Percentiles rank a stretch among this genome's conserved stretches.
Conservation (phyloP, 2,329 filamentous ascomycete genomes). For the Pseudogymnoascus pannorum region DNA sequence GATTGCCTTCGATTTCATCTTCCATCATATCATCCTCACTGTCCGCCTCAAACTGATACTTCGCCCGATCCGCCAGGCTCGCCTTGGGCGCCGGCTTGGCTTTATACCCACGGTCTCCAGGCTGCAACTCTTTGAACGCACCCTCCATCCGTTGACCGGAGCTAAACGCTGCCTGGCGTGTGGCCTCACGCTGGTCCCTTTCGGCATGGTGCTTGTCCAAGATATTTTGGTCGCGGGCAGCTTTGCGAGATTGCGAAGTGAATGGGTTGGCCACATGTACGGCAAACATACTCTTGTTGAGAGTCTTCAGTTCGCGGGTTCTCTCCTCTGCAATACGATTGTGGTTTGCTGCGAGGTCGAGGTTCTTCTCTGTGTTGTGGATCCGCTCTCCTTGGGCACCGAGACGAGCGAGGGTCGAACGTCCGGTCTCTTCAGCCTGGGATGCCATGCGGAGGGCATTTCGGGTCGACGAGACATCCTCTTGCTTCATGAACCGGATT, state of each 20-base stretch:
- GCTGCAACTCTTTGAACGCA: constrained; percentile 38
- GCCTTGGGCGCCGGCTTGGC: constrained; percentile 21
- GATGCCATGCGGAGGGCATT: constrained; percentile 63
- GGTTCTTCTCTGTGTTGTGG: constrained; percentile 73
- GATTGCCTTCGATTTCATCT: constrained; percentile 61
- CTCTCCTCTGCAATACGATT: constrained; percentile 72
- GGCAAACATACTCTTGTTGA: constrained; percentile 88
- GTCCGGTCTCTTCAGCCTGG: constrained; percentile 63
- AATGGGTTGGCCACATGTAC: constrained; percentile 73
- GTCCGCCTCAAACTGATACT: constrained; percentile 66
- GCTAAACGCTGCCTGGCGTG: constrained; percentile 46
- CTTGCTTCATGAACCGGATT: constrained; percentile 68
- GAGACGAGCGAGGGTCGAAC: constrained; percentile 64
- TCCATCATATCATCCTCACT: constrained; percentile 46
- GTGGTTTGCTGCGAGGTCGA: constrained; percentile 72
- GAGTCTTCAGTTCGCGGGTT: constrained; percentile 71
- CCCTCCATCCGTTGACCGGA: constrained; percentile 48
- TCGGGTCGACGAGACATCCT: constrained; percentile 64
- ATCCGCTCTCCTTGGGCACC: constrained; percentile 74
- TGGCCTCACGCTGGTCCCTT: constrained; percentile 56
- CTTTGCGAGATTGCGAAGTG: constrained; percentile 58
- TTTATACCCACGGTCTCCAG: constrained; percentile 26
- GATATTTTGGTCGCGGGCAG: constrained; percentile 59
- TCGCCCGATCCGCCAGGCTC: constrained; percentile 53
- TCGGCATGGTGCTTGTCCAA: constrained; percentile 63